Conservation (phyloP, 2,329 filamentous ascomycete genomes). For the Plenodomus tracheiphilus region DNA sequence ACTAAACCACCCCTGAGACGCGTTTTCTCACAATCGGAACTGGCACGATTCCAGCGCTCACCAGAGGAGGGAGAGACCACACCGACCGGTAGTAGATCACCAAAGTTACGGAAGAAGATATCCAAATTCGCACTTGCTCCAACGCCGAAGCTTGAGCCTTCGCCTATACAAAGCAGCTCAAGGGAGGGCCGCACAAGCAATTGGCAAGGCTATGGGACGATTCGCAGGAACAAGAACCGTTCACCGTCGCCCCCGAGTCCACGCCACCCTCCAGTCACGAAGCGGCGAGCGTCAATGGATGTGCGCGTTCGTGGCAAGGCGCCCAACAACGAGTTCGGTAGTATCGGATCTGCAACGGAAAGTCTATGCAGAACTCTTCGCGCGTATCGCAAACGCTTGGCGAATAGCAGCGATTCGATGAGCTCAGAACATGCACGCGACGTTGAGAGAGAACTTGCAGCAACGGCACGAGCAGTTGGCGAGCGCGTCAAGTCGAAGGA, state of each 20-base stretch:
- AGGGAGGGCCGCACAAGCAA: constrained; percentile 23
- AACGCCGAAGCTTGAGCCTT: constrained; percentile 50
- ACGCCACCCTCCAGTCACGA: constrained; percentile 39
- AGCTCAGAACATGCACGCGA: constrained; percentile 54
- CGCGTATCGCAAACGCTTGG: constrained; percentile 62
- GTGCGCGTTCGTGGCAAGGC: constrained; percentile 54
- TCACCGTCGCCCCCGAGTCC: constrained; percentile 50
- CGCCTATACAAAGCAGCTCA: constrained; percentile 33
- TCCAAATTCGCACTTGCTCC: constrained; percentile 57
- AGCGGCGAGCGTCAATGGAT: constrained; percentile 55
- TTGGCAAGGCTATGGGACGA: constrained; percentile 20
- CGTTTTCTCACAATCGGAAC: constrained; percentile 82
- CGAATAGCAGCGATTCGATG: constrained; percentile 52
- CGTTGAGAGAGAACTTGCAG: constrained; percentile 60
- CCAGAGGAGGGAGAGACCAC: constrained; percentile 44
- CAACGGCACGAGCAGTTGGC: constrained; percentile 50
- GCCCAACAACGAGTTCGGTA: constrained; percentile 38
- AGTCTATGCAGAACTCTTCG: constrained; percentile 61
- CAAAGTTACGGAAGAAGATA: constrained; percentile 57
- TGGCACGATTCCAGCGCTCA: constrained; percentile 72
- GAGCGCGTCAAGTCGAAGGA: constrained; percentile 47
- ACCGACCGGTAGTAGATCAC: constrained; percentile 50
- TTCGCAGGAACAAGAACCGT: constrained; percentile 39
- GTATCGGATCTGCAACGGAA: constrained; percentile 52
- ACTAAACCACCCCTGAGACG: constrained; percentile 75